phyloP scores from a whole-genome alignment of 768 basidiomycete species.

The Boletus edulis region DNA sequence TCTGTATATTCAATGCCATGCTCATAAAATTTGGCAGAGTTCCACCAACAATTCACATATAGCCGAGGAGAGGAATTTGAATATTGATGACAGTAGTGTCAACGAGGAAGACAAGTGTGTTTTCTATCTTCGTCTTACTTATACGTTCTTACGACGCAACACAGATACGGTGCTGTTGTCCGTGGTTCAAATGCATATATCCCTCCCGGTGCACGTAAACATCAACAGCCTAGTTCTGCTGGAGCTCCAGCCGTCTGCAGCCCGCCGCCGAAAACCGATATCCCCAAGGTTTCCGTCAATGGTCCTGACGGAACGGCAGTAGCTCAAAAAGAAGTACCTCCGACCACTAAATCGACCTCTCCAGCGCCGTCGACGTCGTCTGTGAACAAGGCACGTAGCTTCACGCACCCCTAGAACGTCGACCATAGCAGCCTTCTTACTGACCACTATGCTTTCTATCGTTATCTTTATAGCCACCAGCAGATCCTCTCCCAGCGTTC shows the following conservation, averaged over 20 bases:
- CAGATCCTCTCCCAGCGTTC: slow-evolving; percentile 81
- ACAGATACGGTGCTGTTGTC: slow-evolving; percentile 89
- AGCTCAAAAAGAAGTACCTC: slow-evolving; percentile 39
- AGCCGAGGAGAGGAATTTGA: slow-evolving; percentile 77
- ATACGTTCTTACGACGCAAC: slow-evolving; percentile 19
- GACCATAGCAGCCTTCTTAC: not conserved
- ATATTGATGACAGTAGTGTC: slow-evolving; percentile 64
- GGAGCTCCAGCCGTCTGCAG: slow-evolving; percentile 30
- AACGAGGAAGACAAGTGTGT: slow-evolving; percentile 97
- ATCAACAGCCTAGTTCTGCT: slow-evolving; percentile 26
- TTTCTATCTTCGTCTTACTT: slow-evolving; percentile 12
- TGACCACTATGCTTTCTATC: not conserved
- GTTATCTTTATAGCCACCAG: slow-evolving; percentile 49
- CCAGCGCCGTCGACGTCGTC: slow-evolving; percentile 50
- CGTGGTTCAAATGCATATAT: slow-evolving; percentile 89
- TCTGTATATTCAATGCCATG: slow-evolving; percentile 5
- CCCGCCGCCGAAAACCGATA: slow-evolving; percentile 38
- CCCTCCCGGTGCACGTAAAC: slow-evolving; percentile 84
- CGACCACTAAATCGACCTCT: slow-evolving; percentile 61
- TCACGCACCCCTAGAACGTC: not conserved
- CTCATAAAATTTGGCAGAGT: slow-evolving; percentile 40
- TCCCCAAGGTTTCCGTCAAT: slow-evolving; percentile 76
- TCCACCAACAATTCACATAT: slow-evolving; percentile 77
- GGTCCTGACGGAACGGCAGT: slow-evolving; percentile 68
- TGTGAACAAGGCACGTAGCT: slow-evolving; percentile 48